Base-by-base conservation (phyloP, 805 yeast genomes). In the Candida ovalis region DNA sequence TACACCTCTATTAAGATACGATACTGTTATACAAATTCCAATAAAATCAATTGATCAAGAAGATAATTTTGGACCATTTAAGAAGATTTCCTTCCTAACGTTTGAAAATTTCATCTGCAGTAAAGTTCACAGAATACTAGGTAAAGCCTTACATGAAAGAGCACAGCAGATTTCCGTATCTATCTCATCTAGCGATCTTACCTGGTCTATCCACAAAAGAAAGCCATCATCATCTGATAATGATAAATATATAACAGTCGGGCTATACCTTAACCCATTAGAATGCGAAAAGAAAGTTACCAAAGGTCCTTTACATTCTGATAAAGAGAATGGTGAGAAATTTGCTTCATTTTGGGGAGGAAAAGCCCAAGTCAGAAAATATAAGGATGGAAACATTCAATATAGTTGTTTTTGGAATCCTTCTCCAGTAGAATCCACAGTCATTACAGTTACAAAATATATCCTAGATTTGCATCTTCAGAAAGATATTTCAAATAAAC, bases 291-390 rank as follows among this genome's bases (percentile, higher is more conserved):
- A 84, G 66, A 69, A 88, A 40, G 88, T 94, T 1, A 88, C 96
- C 1, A 88, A 82, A 60, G 97, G 97, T 1, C 97, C 98, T 9
- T 68, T 73, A 35, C 81, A 83, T 53, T 75, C 78, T 36, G 86
- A 80, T 28, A 70, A 71, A 38, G 81, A 75, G 15, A 80, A 70
- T 24, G 79, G 83, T n/a, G 70, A 77, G 6, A 74, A 76, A 46
- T 94, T 94, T 71, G 80, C 86, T 55, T 70, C 79, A 5, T 91
- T 94, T 62, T 94, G 99, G 99, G 97, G 97, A 10, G 61, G 77
- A 9, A 84, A 80, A 55, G 82, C 96, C 0, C 88, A 94, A 13
- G 73, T 94, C 47, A 81, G 99, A 72, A 81, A 94, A 63, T 94
- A 92, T 71, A 90, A 88, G 61, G 96, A 94, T 67, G 97, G 97